phyloP scores from a whole-genome alignment of 768 basidiomycete genomes.

The Hirschioporus abietinus region DNA sequence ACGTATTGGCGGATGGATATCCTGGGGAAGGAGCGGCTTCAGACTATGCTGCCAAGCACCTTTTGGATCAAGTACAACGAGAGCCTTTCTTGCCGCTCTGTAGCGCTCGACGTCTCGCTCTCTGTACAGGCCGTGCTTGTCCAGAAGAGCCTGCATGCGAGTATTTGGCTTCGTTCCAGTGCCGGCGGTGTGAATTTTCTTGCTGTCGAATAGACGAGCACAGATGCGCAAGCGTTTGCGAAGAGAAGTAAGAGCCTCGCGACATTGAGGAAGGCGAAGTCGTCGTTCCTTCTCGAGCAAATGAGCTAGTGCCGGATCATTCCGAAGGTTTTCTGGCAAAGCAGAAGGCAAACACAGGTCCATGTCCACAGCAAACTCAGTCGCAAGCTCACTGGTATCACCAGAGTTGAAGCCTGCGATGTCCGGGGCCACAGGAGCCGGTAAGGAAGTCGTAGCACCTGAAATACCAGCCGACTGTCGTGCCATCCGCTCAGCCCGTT shows the following conservation, averaged over 20 bases:
- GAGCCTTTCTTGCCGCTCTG: background rate
- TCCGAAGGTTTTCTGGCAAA: slow-evolving; percentile 11
- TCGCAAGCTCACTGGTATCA: background rate
- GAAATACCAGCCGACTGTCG: background rate
- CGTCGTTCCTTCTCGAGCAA: slow-evolving; percentile 18
- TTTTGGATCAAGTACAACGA: slow-evolving; percentile 1
- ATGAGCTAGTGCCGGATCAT: background rate
- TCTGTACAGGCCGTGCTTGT: background rate
- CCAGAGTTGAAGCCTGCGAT: background rate
- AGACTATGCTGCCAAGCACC: slow-evolving; percentile 1
- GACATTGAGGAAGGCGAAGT: slow-evolving; percentile 17
- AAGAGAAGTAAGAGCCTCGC: slow-evolving; percentile 13
- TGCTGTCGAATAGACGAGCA: slow-evolving; percentile 6
- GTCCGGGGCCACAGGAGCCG: background rate
- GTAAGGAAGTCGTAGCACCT: background rate
- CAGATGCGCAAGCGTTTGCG: slow-evolving; percentile 15
- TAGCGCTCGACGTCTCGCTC: background rate
- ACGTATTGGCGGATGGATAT: slow-evolving; percentile 4
- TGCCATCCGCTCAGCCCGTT: background rate
- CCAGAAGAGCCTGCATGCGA: background rate
- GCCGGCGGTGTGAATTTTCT: slow-evolving; percentile 8
- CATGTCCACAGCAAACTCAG: background rate
- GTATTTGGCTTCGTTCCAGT: slow-evolving; percentile 7
- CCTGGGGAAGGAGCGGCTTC: background rate
- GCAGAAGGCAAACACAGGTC: slow-evolving; percentile 20